Evolutionary conservation across 163 green algal species (phyloP), one percentile per base, ranked within the genome.

Genomic region (Scenedesmus sp.): DNA sequence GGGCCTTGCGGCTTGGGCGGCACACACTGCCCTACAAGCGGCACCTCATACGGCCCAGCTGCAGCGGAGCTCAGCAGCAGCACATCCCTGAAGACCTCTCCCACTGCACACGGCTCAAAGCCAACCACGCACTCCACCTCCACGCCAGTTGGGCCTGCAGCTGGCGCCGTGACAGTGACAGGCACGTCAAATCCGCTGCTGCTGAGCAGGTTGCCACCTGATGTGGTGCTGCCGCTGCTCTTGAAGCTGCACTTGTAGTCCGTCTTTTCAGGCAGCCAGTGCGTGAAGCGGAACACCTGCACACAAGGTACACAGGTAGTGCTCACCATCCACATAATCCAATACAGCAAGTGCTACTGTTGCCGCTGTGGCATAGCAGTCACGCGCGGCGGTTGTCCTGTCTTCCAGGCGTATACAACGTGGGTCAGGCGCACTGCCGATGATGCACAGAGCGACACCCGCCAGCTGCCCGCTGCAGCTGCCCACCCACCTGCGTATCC

Each of bases 1-100:
- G 97, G 97, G 16, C 97, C 97, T 18, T 97, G 95, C 26, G 97
- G 96, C 92, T 96, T 97, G 82, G 97, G 97, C 54, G 95, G 93
- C 73, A 97, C 86, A 91, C 95, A 98, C 64, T 94, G 94, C 6
- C 96, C 97, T 59, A 95, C 81, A 60, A 98, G 92, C 20, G 96
- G 96, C 82, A 94, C 96, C 89, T 96, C 89, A 93, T 97, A 98
- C 84, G 96, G 89, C 4, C 96, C 96, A 52, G 90, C 96, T n/a
- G 89, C 87, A 12, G 93, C 16, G 6, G 92, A 95, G 66, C 55
- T 87, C 8, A 98, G 91, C 7, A 97, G 16, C 60, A 98, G 91
- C 73, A 90, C 92, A 90, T 98, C 96, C 2, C 92, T 89, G 52
- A 96, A 93, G 82, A 90, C 94, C 88, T 98, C 96, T 23, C 96